Evolutionary conservation across 345 rosid species (phyloP).

Genomic region (Gossypium thurberi): DNA sequence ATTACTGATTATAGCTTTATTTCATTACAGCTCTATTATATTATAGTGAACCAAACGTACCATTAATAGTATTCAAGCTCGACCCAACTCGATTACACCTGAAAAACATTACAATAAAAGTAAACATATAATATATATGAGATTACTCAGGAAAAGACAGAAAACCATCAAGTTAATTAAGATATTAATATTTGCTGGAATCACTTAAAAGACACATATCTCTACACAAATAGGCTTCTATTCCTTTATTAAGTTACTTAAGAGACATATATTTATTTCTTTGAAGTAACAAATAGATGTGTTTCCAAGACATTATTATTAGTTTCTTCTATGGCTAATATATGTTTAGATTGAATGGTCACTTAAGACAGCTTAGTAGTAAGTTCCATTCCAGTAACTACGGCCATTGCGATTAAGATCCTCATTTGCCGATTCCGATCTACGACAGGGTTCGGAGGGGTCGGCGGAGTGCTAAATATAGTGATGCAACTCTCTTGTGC

Average conservation of each 20-base stretch:
- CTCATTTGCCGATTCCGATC: not conserved
- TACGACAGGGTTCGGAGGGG: not conserved
- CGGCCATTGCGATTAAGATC: slow-evolving; percentile 1
- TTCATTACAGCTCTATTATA: no score
- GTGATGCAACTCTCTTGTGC: not conserved
- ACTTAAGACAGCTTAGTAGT: not conserved
- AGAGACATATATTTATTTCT: no score
- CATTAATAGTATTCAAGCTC: no score
- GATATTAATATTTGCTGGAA: not conserved
- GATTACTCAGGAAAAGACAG: not conserved
- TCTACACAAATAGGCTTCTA: not conserved
- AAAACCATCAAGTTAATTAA: not conserved
- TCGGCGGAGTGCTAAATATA: not conserved
- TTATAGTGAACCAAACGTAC: no score
- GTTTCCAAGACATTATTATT: no score
- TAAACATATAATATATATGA: no score
- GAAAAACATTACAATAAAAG: no score
- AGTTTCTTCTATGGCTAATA: not conserved
- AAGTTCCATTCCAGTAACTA: not conserved
- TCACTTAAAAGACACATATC: not conserved
- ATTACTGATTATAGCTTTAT: no score
- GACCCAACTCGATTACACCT: no score
- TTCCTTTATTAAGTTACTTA: no score
- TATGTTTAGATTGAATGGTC: not conserved
- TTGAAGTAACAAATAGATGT: no score